Percentiles rank a stretch among this genome's conserved stretches.
These are phyloP conservation scores for Verbena officinalis DNA, from an alignment of 257 asterid genomes.

Conservation along the genomic window DNA sequence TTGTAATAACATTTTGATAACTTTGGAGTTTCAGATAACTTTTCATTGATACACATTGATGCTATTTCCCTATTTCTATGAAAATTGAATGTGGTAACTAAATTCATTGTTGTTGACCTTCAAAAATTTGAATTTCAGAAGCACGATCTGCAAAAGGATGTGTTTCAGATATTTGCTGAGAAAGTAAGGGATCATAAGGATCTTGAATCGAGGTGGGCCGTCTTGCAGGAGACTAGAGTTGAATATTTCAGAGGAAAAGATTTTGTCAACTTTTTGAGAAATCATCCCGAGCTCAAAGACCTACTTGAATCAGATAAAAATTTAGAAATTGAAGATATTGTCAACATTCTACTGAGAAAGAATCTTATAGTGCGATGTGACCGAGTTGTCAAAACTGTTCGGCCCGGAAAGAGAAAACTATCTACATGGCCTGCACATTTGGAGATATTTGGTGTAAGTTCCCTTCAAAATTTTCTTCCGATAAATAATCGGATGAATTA, in stretches of 20 bases:
- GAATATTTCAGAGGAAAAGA: constrained; percentile 97
- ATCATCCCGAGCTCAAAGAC: constrained; percentile 77
- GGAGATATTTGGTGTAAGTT: constrained; percentile 83
- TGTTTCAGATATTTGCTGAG: constrained; percentile 89
- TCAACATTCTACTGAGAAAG: constrained; percentile 71
- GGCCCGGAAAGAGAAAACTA: constrained; percentile 92
- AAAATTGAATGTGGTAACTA: too few species aligned
- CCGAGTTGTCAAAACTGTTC: constrained; percentile 91
- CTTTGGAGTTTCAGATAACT: not conserved
- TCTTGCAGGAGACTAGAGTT: constrained; percentile 96
- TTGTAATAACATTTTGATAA: not conserved
- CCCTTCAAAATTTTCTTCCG: constrained; percentile 10
- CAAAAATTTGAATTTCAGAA: constrained; percentile 59
- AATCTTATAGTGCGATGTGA: constrained; percentile 92
- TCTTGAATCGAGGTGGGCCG: constrained; percentile 97
- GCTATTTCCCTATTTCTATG: constrained; percentile 23
- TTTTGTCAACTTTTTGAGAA: constrained; percentile 76
- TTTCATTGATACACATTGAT: constrained; percentile 13
- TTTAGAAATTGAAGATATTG: constrained; percentile 81
- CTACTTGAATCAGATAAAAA: constrained; percentile 73
- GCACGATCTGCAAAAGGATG: constrained; percentile 77
- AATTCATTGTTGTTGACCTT: constrained; percentile 21
- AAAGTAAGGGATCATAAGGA: constrained; percentile 95
- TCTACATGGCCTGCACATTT: constrained; percentile 99
- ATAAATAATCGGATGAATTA: too few species aligned